Base-by-base conservation (phyloP, 805 yeast genomes). In the Candida nitratophila region DNA sequence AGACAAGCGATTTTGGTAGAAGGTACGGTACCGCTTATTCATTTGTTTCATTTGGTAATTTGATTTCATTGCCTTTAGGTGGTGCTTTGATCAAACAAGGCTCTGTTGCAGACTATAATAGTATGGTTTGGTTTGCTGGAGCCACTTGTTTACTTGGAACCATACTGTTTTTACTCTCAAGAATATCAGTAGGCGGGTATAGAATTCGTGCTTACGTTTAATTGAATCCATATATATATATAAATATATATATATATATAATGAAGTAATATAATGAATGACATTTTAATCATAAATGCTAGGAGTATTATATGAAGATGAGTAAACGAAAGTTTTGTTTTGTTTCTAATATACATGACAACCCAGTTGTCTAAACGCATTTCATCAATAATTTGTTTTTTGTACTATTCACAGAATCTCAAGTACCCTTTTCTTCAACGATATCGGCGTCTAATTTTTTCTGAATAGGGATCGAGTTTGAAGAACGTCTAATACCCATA, bases 1-100 rank as follows among this genome's bases (percentile, higher is more conserved):
- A 72, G 15, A 79, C 82, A 0, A 68, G 71, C 46, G 77, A 81
- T 45, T 82, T 83, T 53, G 91, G 91, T 15, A 79, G 76, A 51
- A 61, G 83, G 26, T 85, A 80, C 52, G 90, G 91, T 0, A 74
- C 88, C 4, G 75, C 81, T 46, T 83, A 81, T 57, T 78, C 71
- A 43, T 65, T 68, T 42, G 67, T 71, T 34, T 50, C 60, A 36
- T 64, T 79, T 44, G 65, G 73, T 17, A 65, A 70, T 29, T 60
- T 78, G 27, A 68, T 73, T n/a, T 65, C 71, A 21, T 65, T 77
- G 21, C 81, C 82, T 2, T 61, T 72, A 16, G 73, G 77, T 33
- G 54, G 52, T 31, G 65, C 69, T 1, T 59, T 71, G 32, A 49
- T 59, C 3, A 50, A 59, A 10, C 53, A 63, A 2, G 74, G 53